Evolutionary conservation across 2,329 filamentous ascomycete genomes (phyloP).

Genomic region (Pseudocercospora fuligena): DNA sequence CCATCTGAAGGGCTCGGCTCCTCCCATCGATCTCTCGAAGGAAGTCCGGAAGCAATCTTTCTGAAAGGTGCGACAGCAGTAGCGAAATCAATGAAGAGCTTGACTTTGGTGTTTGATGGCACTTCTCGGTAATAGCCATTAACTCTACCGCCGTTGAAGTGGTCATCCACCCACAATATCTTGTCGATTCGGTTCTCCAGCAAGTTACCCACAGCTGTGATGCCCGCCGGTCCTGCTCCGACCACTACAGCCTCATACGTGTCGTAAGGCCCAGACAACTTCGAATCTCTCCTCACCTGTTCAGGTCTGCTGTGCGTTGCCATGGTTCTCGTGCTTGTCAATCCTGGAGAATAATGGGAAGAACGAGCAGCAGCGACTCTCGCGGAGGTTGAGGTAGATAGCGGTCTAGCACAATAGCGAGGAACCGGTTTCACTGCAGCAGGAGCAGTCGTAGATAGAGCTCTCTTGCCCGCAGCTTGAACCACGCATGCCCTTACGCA

Average conservation of each 20-base stretch:
- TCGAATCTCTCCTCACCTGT: conserved; percentile 23
- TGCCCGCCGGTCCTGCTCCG: conserved; percentile 63
- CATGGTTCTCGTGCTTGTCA: conserved; percentile 16
- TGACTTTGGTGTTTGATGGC: conserved; percentile 67
- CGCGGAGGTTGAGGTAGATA: not conserved
- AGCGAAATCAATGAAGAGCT: conserved; percentile 63
- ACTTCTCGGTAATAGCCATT: conserved; percentile 63
- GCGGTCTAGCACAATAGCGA: conserved; percentile 14
- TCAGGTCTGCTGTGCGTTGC: conserved; percentile 8
- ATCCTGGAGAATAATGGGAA: not conserved
- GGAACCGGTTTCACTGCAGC: conserved; percentile 8
- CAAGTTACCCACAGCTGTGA: conserved; percentile 66
- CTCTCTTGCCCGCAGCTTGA: conserved; percentile 10
- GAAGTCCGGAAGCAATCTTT: conserved; percentile 54
- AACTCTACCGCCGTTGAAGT: conserved; percentile 53
- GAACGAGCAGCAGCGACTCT: not conserved
- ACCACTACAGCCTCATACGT: conserved; percentile 61
- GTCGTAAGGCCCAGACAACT: conserved; percentile 17
- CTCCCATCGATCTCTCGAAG: conserved; percentile 40
- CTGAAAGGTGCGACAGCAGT: conserved; percentile 59
- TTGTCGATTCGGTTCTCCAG: conserved; percentile 58
- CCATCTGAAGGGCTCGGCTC: conserved; percentile 37
- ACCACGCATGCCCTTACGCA: conserved; percentile 14
- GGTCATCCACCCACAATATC: conserved; percentile 64
- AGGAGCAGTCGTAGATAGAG: conserved; percentile 14